Percentiles rank a stretch among this genome's conserved stretches.
Conservation (phyloP, 1,284 basidiomycete species). For the Heliocybe sulcata region DNA sequence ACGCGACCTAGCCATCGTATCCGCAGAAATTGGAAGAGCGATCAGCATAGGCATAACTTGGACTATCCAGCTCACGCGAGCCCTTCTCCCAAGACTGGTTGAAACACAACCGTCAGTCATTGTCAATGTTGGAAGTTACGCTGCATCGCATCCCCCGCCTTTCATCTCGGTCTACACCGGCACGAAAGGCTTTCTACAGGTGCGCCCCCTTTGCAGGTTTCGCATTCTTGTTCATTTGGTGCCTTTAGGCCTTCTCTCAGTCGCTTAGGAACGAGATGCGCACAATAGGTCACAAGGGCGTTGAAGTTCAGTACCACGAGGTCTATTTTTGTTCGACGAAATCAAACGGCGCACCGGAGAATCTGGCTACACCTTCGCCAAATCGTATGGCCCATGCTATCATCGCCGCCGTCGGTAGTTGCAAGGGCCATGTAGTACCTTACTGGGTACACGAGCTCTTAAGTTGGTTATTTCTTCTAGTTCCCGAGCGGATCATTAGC, state of each 20-base stretch:
- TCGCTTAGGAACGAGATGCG: not conserved
- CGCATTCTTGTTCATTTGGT: not conserved
- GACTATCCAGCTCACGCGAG: not conserved
- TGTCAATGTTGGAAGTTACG: not conserved
- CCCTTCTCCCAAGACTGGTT: not conserved
- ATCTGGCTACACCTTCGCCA: not conserved
- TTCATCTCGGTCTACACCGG: not conserved
- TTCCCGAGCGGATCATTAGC: not conserved
- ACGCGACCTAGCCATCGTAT: not conserved
- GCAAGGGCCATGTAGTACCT: not conserved
- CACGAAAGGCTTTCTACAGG: not conserved
- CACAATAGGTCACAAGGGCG: not conserved
- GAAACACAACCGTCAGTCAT: not conserved
- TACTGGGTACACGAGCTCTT: slow-evolving; percentile 1
- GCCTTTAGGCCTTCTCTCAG: not conserved
- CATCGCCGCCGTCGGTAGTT: not conserved
- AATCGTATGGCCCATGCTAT: not conserved
- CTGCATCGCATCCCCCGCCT: not conserved
- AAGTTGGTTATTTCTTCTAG: not conserved
- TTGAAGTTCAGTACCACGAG: not conserved
- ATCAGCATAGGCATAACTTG: not conserved
- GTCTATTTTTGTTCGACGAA: not conserved
- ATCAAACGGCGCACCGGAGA: not conserved
- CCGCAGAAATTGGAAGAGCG: not conserved
- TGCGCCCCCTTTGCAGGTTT: not conserved